Evolutionary conservation across 75 land plant species (phyloP).

Genomic region (Picea sitchensis): DNA sequence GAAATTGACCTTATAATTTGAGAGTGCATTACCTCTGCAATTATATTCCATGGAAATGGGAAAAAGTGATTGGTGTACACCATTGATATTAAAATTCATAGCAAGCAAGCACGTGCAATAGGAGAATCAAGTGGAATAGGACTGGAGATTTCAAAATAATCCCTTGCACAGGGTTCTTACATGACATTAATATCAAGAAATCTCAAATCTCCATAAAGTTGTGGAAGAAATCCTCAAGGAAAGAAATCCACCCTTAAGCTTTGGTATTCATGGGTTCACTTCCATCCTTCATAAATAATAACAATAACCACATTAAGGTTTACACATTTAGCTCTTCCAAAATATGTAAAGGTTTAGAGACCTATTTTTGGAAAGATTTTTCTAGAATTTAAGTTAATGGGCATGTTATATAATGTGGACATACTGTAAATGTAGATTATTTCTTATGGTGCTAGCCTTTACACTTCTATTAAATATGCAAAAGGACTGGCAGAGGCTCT

Average conservation of each 20-base stretch:
- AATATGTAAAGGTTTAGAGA: neutral
- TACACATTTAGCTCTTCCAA: too few species aligned
- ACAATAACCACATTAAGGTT: too few species aligned
- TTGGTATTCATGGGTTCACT: constrained; percentile 9
- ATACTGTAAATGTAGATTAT: constrained; percentile 1
- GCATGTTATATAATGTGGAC: too few species aligned
- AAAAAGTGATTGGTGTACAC: too few species aligned
- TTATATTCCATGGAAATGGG: too few species aligned
- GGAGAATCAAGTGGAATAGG: constrained; percentile 41
- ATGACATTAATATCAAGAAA: constrained; percentile 26
- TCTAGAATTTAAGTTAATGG: too few species aligned
- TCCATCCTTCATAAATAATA: neutral
- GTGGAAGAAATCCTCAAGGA: neutral
- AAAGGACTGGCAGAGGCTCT: constrained; percentile 23
- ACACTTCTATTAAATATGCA: constrained; percentile 30
- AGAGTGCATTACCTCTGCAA: too few species aligned
- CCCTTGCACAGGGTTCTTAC: constrained; percentile 19
- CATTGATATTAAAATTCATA: neutral
- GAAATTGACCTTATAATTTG: too few species aligned
- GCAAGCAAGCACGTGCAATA: constrained; percentile 29
- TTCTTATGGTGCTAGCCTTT: constrained; percentile 17
- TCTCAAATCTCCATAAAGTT: constrained; percentile 7
- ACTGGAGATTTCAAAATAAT: constrained; percentile 19
- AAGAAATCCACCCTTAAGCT: neutral
- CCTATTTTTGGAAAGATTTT: neutral